Evolutionary conservation across 345 rosid species (phyloP).

Genomic region (Pugionium dolabratum): DNA sequence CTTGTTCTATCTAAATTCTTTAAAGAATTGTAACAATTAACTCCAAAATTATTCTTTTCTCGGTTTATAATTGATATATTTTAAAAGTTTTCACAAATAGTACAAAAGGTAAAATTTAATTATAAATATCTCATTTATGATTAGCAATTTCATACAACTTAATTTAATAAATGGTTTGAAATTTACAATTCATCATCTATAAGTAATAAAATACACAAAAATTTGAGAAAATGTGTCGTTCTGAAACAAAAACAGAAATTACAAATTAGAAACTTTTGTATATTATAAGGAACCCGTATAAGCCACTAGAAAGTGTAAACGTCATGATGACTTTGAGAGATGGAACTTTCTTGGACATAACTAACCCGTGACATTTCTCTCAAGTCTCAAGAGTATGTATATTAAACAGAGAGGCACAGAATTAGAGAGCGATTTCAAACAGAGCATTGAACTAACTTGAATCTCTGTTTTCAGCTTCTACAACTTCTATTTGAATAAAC

Average conservation of each 20-base stretch:
- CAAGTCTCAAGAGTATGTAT: conserved; percentile 17
- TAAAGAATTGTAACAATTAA: neutral
- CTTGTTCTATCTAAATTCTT: neutral
- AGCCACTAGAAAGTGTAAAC: conserved; percentile 9
- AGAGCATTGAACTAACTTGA: conserved; percentile 22
- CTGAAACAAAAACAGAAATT: too few relatives aligned
- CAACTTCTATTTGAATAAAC: neutral
- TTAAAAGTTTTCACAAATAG: too few relatives aligned
- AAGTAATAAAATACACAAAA: too few relatives aligned
- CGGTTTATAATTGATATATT: too few relatives aligned
- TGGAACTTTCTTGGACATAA: conserved; percentile 33
- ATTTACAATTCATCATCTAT: too few relatives aligned
- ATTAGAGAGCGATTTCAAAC: conserved; percentile 1
- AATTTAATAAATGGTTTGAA: too few relatives aligned
- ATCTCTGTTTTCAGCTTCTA: conserved; percentile 19
- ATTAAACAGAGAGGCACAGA: neutral
- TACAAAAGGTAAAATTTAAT: too few relatives aligned
- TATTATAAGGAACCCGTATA: neutral
- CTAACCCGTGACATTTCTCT: conserved; percentile 33
- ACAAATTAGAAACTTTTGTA: too few relatives aligned
- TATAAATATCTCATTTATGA: too few relatives aligned
- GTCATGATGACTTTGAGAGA: conserved; percentile 33
- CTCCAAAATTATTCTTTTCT: too few relatives aligned
- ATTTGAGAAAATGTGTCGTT: too few relatives aligned
- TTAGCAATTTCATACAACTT: too few relatives aligned